Evolutionary conservation across 805 yeast species (phyloP).

Genomic region (Wickerhamomyces kurtzmanii): DNA sequence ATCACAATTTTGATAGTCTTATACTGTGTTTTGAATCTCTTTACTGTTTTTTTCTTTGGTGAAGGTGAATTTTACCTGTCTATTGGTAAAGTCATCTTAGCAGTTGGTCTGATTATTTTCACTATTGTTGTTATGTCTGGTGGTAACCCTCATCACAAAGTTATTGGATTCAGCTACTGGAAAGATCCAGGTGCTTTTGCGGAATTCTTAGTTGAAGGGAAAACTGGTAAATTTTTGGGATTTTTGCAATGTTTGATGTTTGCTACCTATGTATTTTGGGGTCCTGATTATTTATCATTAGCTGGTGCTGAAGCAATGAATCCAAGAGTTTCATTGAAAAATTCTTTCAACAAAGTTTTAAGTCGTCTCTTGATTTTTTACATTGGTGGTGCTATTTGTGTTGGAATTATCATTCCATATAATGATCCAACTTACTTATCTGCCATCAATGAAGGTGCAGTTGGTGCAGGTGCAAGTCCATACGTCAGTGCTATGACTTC

Average conservation of each 20-base stretch:
- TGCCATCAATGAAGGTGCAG: constrained; percentile 37
- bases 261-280: constrained; percentile 33
- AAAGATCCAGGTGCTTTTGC: constrained; percentile 27
- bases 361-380: constrained; percentile 49
- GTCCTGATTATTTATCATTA: constrained; percentile 61
- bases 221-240: constrained; percentile 48
- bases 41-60: constrained; percentile 53
- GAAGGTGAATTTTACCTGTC: constrained; percentile 57
- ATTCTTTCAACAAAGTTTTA: constrained; percentile 51
- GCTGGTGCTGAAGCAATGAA: constrained; percentile 57
- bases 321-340: constrained; percentile 50
- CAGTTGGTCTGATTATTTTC: constrained; percentile 49
- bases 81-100: constrained; percentile 48
- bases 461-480: constrained; percentile 66
- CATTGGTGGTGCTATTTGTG: constrained; percentile 54
- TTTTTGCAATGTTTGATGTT: constrained; percentile 29
- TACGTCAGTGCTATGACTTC: constrained; percentile 73
- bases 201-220: constrained; percentile 23
- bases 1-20: constrained; percentile 42
- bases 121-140: constrained; percentile 43
- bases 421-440: constrained; percentile 41
- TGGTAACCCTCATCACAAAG: constrained; percentile 28
- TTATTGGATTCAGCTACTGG: constrained; percentile 47
- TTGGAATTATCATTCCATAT: constrained; percentile 58
- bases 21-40: constrained; percentile 35